Base-by-base conservation (phyloP, 768 basidiomycete species). In the Pleurotus salmoneostramineus region DNA sequence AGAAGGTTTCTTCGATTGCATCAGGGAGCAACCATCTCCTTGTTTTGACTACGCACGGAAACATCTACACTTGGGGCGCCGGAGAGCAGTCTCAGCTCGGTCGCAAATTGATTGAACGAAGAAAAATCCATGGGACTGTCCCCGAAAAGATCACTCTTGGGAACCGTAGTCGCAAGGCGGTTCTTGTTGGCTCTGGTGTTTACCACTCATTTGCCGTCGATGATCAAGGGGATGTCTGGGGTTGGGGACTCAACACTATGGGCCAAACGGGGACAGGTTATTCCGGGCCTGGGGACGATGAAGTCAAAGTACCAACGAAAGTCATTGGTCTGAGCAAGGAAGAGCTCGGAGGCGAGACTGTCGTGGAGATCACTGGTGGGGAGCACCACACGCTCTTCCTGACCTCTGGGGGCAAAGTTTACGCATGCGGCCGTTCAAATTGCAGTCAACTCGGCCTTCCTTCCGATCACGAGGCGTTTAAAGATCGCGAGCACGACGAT, bases 241-340 rank as follows among this genome's bases (percentile, higher is more conserved):
- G 85, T 10, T 98, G 96, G 96, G 96, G 96, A n/a, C 77, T 95
- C 59, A 97, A 98, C 71, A 91, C 77, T 71, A 90, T 81, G 87
- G 95, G 89, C 32, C 91, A 93, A 71, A 84, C 83, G 1, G 91
- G 90, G 34, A 86, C 88, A 0, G 81, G 80, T 4, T 77, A 71
- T 59, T 65, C 67, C 8, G 72, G 78, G 6, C 62, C 70, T 11
- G 80, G 80, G 47, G 79, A 81, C 59, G 64, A 72, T 48, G 76
- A 87, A 56, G 81, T 92, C 11, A 80, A 82, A 58, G 71, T 82
- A 0, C 91, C 91, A 0, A 80, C 75, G 62, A 83, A 79, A 56
- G 84, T 94, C n/a, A 70, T 77, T 49, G 75, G 80, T 5, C 79
- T 94, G 6, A 81, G 83, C 73, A 84, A 81, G 63, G 72, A 76